Evolutionary conservation across 148 eudicot species (phyloP), one percentile per base, ranked within the genome.

Genomic region (Chenopodium quinoa): DNA sequence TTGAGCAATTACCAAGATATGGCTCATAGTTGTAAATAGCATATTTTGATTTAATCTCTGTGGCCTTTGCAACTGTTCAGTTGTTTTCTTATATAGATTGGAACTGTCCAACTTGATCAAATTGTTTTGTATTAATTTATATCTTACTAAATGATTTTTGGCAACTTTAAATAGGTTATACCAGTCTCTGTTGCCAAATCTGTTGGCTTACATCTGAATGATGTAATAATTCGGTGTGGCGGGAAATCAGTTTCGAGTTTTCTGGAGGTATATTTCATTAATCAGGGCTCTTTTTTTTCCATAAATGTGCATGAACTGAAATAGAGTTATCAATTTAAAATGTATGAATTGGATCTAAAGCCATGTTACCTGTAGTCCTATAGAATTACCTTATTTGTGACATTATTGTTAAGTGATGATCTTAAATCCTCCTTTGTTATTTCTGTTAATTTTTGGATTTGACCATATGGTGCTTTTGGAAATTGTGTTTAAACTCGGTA

Each of bases 121-220:
- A 22, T 16, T 25, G 46, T 20, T 76, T 37, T 1, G 71, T 76
- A 22, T 34, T 76, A 58, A 32, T 32, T 62, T 46, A 40, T 22
- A 14, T 40, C 32, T 76, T 52, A 60, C 9, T 12, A 44, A 0
- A 9, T 19, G n/a, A 37, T 46, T 62, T 34, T 32, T 32, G 69
- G 68, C 47, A 9, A 37, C 48, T 44, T 9, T 78, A 22, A 40
- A 3, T 47, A 78, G 80, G 80, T 78, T 23, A 66, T 71, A 9
- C 48, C 82, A 12, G 82, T 17, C 46, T 79, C 81, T 69, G 50
- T 75, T 79, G 65, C 81, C 69, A 29, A 79, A 27, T 52, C 64
- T 27, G 75, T 75, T 50, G 75, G 75, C 48, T 25, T 79, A 32
- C 81, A 25, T 27, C 3, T 48, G 37, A 34, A 79, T 48, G 81